Conservation (phyloP, 768 basidiomycete genomes). For the Megacollybia marginata region DNA sequence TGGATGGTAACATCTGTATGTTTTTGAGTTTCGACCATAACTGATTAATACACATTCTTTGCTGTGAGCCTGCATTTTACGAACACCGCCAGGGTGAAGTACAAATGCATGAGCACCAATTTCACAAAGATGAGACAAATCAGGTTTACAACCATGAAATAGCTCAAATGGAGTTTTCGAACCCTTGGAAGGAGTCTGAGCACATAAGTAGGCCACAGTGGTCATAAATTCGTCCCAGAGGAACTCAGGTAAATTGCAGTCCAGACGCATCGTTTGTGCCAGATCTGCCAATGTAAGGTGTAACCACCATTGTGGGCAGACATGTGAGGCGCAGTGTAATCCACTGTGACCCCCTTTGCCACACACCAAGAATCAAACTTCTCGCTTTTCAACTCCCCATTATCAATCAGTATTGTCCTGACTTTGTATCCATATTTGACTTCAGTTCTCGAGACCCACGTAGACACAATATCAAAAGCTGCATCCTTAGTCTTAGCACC, state of each 20-base stretch:
- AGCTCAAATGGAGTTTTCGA: constrained; percentile 9
- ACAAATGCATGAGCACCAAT: constrained; percentile 17
- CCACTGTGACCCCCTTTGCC: background rate
- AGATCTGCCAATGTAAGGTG: background rate
- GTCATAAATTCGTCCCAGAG: constrained; percentile 13
- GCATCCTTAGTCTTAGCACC: background rate
- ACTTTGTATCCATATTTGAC: background rate
- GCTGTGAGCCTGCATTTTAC: constrained; percentile 11
- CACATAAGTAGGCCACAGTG: constrained; percentile 12
- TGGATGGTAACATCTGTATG: constrained; percentile 15
- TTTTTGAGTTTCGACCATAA: no score
- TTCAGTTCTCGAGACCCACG: no score
- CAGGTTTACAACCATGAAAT: constrained; percentile 5
- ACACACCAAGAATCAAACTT: background rate
- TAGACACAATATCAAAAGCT: background rate
- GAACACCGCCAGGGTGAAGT: constrained; percentile 10
- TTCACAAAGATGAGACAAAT: constrained; percentile 11
- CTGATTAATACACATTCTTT: constrained; percentile 13
- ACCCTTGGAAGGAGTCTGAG: constrained; percentile 4
- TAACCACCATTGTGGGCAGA: background rate
- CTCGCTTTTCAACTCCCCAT: background rate
- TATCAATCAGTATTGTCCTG: no score
- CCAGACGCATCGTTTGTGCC: background rate
- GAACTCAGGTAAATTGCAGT: constrained; percentile 3
- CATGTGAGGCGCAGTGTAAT: background rate